Percentiles rank a stretch among this genome's conserved stretches.
phyloP scores from a whole-genome alignment of 371 early-diverging fungal genomes.

The Mucor circinelloides region DNA sequence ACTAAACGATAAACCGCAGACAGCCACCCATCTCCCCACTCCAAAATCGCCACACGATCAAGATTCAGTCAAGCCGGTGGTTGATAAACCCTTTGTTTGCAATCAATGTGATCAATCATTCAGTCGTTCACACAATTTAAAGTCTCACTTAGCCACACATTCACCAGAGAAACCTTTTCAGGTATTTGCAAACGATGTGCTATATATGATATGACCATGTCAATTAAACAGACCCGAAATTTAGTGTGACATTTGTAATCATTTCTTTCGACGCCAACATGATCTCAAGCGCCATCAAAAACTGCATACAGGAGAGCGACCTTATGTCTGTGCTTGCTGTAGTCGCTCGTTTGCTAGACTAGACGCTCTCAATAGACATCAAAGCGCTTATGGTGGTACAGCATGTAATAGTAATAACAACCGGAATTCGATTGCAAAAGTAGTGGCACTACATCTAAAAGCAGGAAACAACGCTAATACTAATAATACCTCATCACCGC shows the following conservation, averaged over 20 bases:
- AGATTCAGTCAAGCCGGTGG: no score
- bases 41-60: no score
- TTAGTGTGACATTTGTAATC: slow-evolving; percentile 42
- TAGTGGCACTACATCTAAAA: background rate
- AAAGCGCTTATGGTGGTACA: slow-evolving; percentile 60
- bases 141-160: slow-evolving; percentile 53
- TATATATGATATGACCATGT: no score
- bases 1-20: no score
- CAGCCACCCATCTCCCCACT: no score
- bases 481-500: background rate
- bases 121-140: slow-evolving; percentile 13
- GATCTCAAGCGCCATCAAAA: slow-evolving; percentile 77
- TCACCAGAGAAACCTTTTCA: slow-evolving; percentile 43
- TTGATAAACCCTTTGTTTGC: no score
- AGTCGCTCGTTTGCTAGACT: slow-evolving; percentile 65
- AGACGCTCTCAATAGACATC: slow-evolving; percentile 72
- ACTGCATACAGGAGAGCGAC: slow-evolving; percentile 76
- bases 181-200: slow-evolving; percentile 19
- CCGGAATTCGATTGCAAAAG: no score
- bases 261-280: slow-evolving; percentile 68
- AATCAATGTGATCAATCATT: no score
- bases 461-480: background rate
- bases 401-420: slow-evolving; percentile 35
- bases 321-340: slow-evolving; percentile 53
- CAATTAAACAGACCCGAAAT: background rate